phyloP scores from a whole-genome alignment of 257 asterid species.

The Solanum etuberosum region DNA sequence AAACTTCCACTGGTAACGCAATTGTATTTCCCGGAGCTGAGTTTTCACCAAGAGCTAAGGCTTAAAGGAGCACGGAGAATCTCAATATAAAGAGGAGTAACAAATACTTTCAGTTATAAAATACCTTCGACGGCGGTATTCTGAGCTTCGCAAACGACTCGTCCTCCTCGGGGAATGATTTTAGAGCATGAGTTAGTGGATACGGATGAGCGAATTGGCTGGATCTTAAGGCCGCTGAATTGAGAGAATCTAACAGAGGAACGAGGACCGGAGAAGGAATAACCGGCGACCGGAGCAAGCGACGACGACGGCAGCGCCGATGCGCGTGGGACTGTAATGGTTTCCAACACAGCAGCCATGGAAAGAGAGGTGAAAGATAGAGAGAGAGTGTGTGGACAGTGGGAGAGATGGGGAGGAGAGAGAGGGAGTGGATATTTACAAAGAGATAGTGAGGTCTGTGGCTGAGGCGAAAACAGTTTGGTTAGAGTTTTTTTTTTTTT shows the following conservation, averaged over 20 bases:
- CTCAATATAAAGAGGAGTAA: neutral
- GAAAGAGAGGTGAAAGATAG: constrained; percentile 1
- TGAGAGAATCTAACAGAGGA: constrained; percentile 41
- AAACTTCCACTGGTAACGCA: neutral
- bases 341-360: constrained; percentile 71
- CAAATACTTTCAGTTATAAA: neutral
- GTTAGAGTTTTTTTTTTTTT: no score
- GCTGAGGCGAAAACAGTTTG: neutral
- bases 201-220: constrained; percentile 29
- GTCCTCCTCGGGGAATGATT: constrained; percentile 26
- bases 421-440: constrained; percentile 2
- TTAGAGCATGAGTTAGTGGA: constrained; percentile 28
- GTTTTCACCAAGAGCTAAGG: neutral
- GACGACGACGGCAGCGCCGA: constrained; percentile 40
- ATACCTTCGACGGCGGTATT: constrained; percentile 56
- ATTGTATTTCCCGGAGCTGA: neutral
- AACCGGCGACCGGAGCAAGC: constrained; percentile 31
- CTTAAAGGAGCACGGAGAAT: neutral
- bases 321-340: constrained; percentile 59
- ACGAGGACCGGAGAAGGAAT: constrained; percentile 17
- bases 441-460: constrained; percentile 13
- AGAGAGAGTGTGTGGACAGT: neutral
- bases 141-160: constrained; percentile 79
- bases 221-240: constrained; percentile 60
- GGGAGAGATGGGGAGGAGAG: neutral